Conservation (phyloP, 306 rosid species). For the Phaseolus lunatus region DNA sequence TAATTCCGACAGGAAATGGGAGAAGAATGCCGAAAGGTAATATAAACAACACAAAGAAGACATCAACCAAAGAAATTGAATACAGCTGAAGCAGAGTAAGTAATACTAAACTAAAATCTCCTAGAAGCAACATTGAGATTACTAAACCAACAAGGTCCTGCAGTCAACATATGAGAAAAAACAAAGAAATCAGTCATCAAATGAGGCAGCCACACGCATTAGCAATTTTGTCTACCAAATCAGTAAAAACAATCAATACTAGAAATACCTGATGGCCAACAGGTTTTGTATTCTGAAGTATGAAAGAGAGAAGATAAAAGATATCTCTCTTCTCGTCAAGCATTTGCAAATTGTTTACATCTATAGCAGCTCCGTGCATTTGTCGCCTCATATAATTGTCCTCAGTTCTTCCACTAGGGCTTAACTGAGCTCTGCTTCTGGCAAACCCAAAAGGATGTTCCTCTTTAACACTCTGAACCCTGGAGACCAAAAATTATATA, state of each 20-base stretch:
- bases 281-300: slow-evolving; percentile 91
- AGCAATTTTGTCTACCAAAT: slow-evolving; percentile 12
- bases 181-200: slow-evolving; percentile 23
- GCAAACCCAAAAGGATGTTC: slow-evolving; percentile 56
- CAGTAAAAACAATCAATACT: slow-evolving; percentile 39
- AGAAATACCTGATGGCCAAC: slow-evolving; percentile 97
- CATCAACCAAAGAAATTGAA: slow-evolving; percentile 85
- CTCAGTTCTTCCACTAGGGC: slow-evolving; percentile 53
- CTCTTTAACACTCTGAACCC: slow-evolving; percentile 52
- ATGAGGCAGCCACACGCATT: slow-evolving; percentile 25
- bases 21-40: slow-evolving; percentile 93
- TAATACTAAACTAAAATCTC: slow-evolving; percentile 98
- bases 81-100: slow-evolving; percentile 96
- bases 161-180: slow-evolving; percentile 45
- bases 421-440: slow-evolving; percentile 55
- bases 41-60: slow-evolving; percentile 87
- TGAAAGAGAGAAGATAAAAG: slow-evolving; percentile 86
- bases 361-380: slow-evolving; percentile 68
- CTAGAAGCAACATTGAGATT: slow-evolving; percentile 94
- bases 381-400: slow-evolving; percentile 63
- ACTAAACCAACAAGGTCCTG: slow-evolving; percentile 99
- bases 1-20: slow-evolving; percentile 98
- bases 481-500: slow-evolving; percentile 44
- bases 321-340: slow-evolving; percentile 86
- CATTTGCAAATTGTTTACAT: slow-evolving; percentile 70